Conservation (phyloP, 2,329 filamentous ascomycete genomes). For the Sclerotinia trifoliorum region DNA sequence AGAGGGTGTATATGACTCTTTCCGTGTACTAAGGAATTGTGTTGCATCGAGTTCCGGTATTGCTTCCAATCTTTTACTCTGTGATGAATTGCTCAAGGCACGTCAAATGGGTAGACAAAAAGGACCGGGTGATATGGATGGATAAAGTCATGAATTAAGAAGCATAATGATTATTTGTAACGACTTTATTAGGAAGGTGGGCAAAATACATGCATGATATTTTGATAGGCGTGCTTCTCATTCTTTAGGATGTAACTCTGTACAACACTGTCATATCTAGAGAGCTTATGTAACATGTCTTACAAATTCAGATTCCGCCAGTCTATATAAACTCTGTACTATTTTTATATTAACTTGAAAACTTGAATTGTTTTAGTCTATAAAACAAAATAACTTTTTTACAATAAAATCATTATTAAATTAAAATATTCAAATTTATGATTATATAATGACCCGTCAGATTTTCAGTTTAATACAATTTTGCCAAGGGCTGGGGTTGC, state of each 20-base stretch:
- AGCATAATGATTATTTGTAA: slow-evolving; percentile 17
- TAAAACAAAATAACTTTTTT: no score
- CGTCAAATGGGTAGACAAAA: slow-evolving; percentile 80
- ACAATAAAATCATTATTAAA: no score
- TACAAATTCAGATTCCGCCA: neutral
- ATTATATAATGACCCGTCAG: no score
- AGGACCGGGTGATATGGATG: slow-evolving; percentile 65
- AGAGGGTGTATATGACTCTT: slow-evolving; percentile 92
- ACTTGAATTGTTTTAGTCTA: no score
- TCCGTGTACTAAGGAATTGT: slow-evolving; percentile 89
- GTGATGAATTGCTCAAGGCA: slow-evolving; percentile 96
- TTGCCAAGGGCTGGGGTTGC: slow-evolving; percentile 2
- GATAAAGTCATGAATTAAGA: slow-evolving; percentile 32
- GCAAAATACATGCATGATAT: slow-evolving; percentile 4
- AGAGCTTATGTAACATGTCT: slow-evolving; percentile 9
- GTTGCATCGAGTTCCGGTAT: slow-evolving; percentile 93
- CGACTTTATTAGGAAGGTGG: slow-evolving; percentile 15
- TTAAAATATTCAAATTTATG: no score
- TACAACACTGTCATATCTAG: slow-evolving; percentile 4
- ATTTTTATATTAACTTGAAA: no score
- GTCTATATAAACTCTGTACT: no score
- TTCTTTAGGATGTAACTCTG: slow-evolving; percentile 6
- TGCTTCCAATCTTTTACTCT: slow-evolving; percentile 89
- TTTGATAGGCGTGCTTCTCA: slow-evolving; percentile 3
- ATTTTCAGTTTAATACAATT: no score